These are phyloP conservation scores for Larix kaempferi DNA, from an alignment of 75 land plant genomes.

Conservation along the genomic window DNA sequence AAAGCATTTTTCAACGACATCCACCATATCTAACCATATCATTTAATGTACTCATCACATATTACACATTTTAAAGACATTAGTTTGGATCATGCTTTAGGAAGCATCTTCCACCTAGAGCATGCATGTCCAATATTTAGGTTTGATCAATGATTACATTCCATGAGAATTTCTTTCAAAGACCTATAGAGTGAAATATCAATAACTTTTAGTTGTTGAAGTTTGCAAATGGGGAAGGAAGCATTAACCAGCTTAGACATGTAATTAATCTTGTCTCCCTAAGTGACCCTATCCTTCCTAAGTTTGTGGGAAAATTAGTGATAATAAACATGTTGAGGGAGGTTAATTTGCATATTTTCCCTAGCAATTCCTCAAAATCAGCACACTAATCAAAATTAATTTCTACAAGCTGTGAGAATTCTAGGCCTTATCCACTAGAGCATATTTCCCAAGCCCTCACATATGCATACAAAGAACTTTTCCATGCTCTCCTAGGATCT, in stretches of 20 bases:
- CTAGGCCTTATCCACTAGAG: neutral
- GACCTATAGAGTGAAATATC: neutral
- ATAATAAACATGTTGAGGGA: neutral
- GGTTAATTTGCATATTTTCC: slow-evolving; percentile 1
- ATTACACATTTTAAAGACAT: neutral
- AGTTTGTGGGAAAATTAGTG: neutral
- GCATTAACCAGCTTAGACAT: neutral
- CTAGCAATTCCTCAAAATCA: slow-evolving; percentile 35
- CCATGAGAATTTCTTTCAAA: neutral
- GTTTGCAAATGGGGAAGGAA: neutral
- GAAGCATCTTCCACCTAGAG: neutral
- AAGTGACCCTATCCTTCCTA: slow-evolving; percentile 18
- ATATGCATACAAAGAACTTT: neutral
- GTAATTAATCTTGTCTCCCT: slow-evolving; percentile 33
- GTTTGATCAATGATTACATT: neutral
- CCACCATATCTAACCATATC: neutral
- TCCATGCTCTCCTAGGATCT: neutral
- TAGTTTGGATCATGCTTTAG: neutral
- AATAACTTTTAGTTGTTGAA: neutral
- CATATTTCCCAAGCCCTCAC: slow-evolving; percentile 7
- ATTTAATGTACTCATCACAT: neutral
- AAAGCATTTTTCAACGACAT: neutral
- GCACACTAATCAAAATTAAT: slow-evolving; percentile 47
- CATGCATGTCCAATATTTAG: neutral
- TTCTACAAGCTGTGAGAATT: slow-evolving; percentile 38